These are phyloP conservation scores for Ceratobasidium sp. DNA, from an alignment of 1,284 basidiomycete species.

Conservation along the genomic window DNA sequence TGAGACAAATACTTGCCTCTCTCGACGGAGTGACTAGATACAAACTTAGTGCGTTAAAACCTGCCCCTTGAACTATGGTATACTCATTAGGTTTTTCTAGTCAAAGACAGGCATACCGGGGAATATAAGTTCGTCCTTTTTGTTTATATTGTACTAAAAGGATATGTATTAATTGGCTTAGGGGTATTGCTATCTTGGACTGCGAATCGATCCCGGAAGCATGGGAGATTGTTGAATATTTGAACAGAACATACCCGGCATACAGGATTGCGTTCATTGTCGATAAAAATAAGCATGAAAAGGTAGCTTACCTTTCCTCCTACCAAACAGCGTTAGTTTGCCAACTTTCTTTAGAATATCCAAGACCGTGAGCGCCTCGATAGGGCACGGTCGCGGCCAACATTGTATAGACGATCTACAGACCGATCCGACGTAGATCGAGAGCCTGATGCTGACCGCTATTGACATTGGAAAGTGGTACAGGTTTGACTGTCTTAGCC, in stretches of 20 bases:
- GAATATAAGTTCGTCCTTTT: slow-evolving; percentile 1
- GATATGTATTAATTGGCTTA: neutral
- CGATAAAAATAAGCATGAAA: neutral
- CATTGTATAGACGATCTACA: neutral
- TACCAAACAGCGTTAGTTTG: too few relatives aligned
- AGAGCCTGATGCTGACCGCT: neutral
- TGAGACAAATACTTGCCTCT: neutral
- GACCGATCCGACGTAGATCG: neutral
- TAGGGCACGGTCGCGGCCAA: neutral
- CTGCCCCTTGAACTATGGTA: too few relatives aligned
- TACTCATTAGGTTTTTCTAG: neutral
- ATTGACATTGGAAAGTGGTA: neutral
- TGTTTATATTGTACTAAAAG: too few relatives aligned
- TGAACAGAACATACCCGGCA: neutral
- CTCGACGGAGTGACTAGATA: neutral
- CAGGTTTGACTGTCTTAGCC: too few relatives aligned
- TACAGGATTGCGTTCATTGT: slow-evolving; percentile 14
- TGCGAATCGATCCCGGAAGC: neutral
- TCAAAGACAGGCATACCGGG: neutral
- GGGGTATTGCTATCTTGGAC: neutral
- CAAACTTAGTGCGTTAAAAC: neutral
- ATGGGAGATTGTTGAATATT: slow-evolving; percentile 21
- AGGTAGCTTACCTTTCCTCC: too few relatives aligned
- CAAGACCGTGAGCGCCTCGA: too few relatives aligned
- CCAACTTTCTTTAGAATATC: neutral